These are phyloP conservation scores for Anisogramma anomala DNA, from an alignment of 2,329 filamentous ascomycete genomes.

Conservation along the genomic window DNA sequence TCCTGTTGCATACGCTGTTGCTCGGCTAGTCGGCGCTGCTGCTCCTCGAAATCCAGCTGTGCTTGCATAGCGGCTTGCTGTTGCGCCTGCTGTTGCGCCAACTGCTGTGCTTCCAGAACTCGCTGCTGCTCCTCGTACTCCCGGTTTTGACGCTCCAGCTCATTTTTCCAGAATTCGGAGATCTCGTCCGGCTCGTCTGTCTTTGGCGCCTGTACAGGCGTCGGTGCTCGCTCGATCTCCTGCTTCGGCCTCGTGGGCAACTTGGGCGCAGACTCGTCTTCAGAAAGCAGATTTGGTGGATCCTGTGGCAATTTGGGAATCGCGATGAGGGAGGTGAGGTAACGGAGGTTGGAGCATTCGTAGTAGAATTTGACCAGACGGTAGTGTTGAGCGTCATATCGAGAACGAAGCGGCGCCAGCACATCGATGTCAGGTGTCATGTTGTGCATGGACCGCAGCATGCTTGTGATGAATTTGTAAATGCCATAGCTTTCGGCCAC, in stretches of 20 bases:
- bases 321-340: conserved; percentile 90
- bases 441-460: conserved; percentile 95
- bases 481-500: conserved; percentile 98
- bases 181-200: conserved; percentile 85
- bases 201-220: conserved; percentile 56
- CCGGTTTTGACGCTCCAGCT: conserved; percentile 80
- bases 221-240: conserved; percentile 57
- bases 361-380: conserved; percentile 97
- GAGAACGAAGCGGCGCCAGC: conserved; percentile 70
- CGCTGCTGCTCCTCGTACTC: conserved; percentile 93
- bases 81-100: conserved; percentile 68
- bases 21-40: conserved; percentile 76
- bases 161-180: conserved; percentile 94
- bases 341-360: conserved; percentile 94
- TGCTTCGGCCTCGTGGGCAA: conserved; percentile 70
- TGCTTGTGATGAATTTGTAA: conserved; percentile 99
- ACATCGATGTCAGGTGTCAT: conserved; percentile 91
- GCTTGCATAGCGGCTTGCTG: conserved; percentile 74
- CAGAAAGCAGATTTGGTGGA: conserved; percentile 74
- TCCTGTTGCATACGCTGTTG: conserved; percentile 88
- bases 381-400: conserved; percentile 95
- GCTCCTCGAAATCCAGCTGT: conserved; percentile 91
- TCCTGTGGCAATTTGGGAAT: conserved; percentile 93
- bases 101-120: conserved; percentile 75
- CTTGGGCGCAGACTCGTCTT: conserved; percentile 73